Evolutionary conservation across 129 eudicot genomes (phyloP), one percentile per base, ranked within the genome.

Genomic region (Flaveria sonorensis): DNA sequence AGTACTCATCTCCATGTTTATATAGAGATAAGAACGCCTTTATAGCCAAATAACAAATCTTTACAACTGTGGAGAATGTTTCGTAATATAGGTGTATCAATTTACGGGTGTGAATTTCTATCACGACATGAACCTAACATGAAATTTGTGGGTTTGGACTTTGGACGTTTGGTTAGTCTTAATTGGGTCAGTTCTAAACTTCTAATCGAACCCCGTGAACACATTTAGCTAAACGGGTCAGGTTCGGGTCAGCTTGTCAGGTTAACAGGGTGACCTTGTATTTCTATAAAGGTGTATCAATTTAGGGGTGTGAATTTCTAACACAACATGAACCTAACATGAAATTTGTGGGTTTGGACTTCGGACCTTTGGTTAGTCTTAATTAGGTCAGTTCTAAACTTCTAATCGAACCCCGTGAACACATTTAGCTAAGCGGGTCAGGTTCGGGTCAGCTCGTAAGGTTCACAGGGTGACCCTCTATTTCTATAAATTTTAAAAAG

Each of bases 1-100:
- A 19, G 72, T 64, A 47, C 20, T 75, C 59, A 60, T 63, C 70
- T 60, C 60, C 70, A 23, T 14, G 32, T 74, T 74, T 11, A 24
- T 46, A 23, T 24, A 16, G 46, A 75, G 13, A 45, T 45, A 76
- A 23, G 55, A 48, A 45, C 10, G 32, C 15, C 7, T 55, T 21
- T 57, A 21, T 10, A 21, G 64, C 64, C 64, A 14, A 57, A 21
- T 1, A 57, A 20, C 15, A 57, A 28, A 23, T 19, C 32, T 20
- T 57, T 9, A 57, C 32, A 21, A 57, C 24, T 20, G 21, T 32
- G 36, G 36, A 30, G 36, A 30, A 30, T 4, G 36, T 56, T 55
- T 55, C 12, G 1, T 45, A 55, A 55, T 1, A 18, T 6, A 53
- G 60, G 19, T 5, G 48, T 21, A 57, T 20, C 6, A 57, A 57